Evolutionary conservation across 2,329 filamentous ascomycete species (phyloP).

Genomic region (Calonectria pteridis): DNA sequence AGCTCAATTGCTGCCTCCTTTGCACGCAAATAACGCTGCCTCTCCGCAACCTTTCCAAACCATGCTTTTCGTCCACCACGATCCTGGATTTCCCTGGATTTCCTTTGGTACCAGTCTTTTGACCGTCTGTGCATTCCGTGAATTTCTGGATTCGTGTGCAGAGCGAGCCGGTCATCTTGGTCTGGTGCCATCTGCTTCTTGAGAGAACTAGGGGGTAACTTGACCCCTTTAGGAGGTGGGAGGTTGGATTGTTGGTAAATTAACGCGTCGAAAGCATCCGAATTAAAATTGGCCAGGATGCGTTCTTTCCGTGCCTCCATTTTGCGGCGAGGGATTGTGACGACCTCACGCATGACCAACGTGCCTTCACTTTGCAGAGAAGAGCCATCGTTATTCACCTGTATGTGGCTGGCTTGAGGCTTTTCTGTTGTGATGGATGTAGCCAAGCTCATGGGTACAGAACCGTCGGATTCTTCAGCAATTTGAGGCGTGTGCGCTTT

Average conservation of each 20-base stretch:
- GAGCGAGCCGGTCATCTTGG: slow-evolving; percentile 53
- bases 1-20: slow-evolving; percentile 35
- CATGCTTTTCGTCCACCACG: slow-evolving; percentile 64
- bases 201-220: slow-evolving; percentile 12
- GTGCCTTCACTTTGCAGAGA: not conserved
- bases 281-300: slow-evolving; percentile 34
- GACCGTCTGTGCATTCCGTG: slow-evolving; percentile 60
- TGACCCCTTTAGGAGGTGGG: slow-evolving; percentile 41
- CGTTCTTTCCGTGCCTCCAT: slow-evolving; percentile 25
- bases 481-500: slow-evolving; percentile 1
- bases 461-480: slow-evolving; percentile 13
- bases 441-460: not conserved
- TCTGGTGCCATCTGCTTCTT: slow-evolving; percentile 20
- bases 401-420: slow-evolving; percentile 23
- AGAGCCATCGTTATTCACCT: slow-evolving; percentile 27
- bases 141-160: slow-evolving; percentile 63
- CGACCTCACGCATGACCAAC: slow-evolving; percentile 6
- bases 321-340: slow-evolving; percentile 16
- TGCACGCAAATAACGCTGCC: slow-evolving; percentile 50
- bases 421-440: not conserved
- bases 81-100: slow-evolving; percentile 62
- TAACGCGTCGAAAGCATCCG: slow-evolving; percentile 51
- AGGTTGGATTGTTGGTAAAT: slow-evolving; percentile 54
- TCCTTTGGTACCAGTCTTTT: slow-evolving; percentile 60
- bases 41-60: slow-evolving; percentile 59